Base-by-base conservation (phyloP, 1,284 basidiomycete species). In the Austropuccinia psidii region DNA sequence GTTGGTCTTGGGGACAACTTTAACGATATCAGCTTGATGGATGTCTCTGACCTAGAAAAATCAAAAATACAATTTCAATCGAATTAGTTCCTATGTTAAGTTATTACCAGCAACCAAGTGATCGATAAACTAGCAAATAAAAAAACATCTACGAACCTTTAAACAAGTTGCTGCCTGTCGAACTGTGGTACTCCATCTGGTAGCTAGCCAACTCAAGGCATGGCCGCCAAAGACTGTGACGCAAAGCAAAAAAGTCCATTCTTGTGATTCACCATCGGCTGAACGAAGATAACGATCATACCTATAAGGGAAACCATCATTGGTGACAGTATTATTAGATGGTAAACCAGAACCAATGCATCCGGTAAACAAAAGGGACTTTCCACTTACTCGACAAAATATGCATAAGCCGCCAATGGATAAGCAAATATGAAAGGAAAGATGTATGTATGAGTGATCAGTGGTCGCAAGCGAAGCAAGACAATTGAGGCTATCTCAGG, bases 151-250 rank as follows among this genome's bases (percentile, higher is more conserved):
- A 60, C 54, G 35, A 31, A 31, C 66, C 35, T 37, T 55, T n/a
- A 45, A 66, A 31, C 24, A 75, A 75, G 73, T 79, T 88, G 89
- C 81, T 85, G 84, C 77, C 83, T 83, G 2, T 88, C 87, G 86
- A 61, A 91, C 88, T 43, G 84, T 86, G 24, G 90, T 86, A 80
- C 87, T 93, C 95, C 95, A 99, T 76, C 87, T 87, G 0, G 95
- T 98, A 50, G 89, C 84, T 62, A 99, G 84, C 83, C 94, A 99
- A 79, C 90, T 92, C 72, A 99, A 85, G 0, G 93, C 93, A 81
- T 99, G 96, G 2, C 89, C 87, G 15, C 87, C 88, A 43, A 91
- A 89, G 9, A 98, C 86, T 13, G 87, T 83, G 21, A 95, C 89
- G 77, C 90, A 93, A 64, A 89, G 91, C 58, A 98, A 85, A 79